Conservation (phyloP, 306 rosid species). For the Biancaea sappan region DNA sequence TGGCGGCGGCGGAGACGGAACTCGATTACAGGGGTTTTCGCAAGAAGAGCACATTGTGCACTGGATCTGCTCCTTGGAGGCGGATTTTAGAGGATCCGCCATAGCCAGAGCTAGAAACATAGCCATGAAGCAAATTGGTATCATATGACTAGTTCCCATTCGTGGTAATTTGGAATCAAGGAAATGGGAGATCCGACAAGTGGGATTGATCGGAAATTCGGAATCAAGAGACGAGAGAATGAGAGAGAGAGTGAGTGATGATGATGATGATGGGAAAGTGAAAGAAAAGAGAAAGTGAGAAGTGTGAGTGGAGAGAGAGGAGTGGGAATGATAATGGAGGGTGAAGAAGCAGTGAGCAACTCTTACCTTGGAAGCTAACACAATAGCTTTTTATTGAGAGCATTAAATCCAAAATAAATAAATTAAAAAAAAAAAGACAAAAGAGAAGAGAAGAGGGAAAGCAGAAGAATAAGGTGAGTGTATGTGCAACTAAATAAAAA, state of each 20-base stretch:
- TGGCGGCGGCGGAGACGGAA: conserved; percentile 61
- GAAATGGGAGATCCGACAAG: background rate
- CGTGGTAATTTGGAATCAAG: background rate
- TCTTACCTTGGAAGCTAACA: conserved; percentile 29
- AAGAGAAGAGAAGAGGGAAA: background rate
- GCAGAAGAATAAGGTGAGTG: background rate
- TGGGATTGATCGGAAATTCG: background rate
- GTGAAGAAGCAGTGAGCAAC: background rate
- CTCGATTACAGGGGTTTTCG: conserved; percentile 69
- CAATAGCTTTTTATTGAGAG: background rate
- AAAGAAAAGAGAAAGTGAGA: background rate
- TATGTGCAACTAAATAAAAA: background rate
- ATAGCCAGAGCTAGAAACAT: conserved; percentile 15
- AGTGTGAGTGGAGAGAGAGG: background rate
- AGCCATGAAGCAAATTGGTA: conserved; percentile 7
- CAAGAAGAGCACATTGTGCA: conserved; percentile 95
- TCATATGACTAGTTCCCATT: conserved; percentile 29
- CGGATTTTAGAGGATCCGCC: conserved; percentile 30
- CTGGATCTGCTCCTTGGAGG: conserved; percentile 70
- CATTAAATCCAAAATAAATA: no score
- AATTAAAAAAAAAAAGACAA: background rate
- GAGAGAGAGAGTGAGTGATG: background rate
- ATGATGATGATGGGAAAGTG: background rate
- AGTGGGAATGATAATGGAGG: background rate
- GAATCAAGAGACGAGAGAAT: no score